Percentiles rank a stretch among this genome's conserved stretches.
These are phyloP conservation scores for Olyra latifolia DNA, from an alignment of 176 grass and related monocot species.

Conservation along the genomic window DNA sequence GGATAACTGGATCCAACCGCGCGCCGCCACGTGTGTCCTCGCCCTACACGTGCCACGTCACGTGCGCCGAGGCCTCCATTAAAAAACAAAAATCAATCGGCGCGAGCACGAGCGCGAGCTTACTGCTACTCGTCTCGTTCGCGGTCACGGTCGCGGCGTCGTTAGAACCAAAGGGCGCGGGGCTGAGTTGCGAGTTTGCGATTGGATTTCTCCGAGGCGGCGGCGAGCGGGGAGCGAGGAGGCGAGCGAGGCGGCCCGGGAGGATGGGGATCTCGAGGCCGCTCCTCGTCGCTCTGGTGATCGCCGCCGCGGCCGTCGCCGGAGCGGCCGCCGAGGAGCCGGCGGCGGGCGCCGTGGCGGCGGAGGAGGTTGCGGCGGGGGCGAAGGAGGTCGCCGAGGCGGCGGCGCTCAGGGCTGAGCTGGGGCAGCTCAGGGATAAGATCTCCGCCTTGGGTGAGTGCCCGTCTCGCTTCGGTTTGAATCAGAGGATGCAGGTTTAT, in stretches of 20 bases:
- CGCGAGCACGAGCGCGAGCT: not conserved
- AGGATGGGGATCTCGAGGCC: conserved; percentile 53
- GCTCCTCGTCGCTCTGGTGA: conserved; percentile 19
- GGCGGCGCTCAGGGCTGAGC: conserved; percentile 34
- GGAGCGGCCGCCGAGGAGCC: conserved; percentile 29
- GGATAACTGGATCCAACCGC: not conserved
- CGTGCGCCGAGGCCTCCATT: conserved; percentile 2
- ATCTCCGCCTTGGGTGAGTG: conserved; percentile 55
- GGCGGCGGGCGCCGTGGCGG: not conserved
- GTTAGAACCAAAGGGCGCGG: conserved; percentile 28
- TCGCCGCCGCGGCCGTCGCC: conserved; percentile 6
- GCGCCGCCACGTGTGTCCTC: not conserved
- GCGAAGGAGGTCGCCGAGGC: conserved; percentile 25
- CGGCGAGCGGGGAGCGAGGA: conserved; percentile 19
- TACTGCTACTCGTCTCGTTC: not conserved
- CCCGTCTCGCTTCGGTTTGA: not conserved
- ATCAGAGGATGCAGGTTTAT: not conserved
- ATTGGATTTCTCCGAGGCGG: conserved; percentile 30
- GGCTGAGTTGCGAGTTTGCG: no score
- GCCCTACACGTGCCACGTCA: conserved; percentile 31
- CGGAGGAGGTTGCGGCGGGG: conserved; percentile 12
- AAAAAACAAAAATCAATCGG: not conserved
- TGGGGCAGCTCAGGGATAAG: conserved; percentile 46
- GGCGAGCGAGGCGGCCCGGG: not conserved
- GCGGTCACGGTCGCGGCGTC: conserved; percentile 17